Conservation (phyloP, 2,329 filamentous ascomycete species). For the Rachicladosporium sp. region DNA sequence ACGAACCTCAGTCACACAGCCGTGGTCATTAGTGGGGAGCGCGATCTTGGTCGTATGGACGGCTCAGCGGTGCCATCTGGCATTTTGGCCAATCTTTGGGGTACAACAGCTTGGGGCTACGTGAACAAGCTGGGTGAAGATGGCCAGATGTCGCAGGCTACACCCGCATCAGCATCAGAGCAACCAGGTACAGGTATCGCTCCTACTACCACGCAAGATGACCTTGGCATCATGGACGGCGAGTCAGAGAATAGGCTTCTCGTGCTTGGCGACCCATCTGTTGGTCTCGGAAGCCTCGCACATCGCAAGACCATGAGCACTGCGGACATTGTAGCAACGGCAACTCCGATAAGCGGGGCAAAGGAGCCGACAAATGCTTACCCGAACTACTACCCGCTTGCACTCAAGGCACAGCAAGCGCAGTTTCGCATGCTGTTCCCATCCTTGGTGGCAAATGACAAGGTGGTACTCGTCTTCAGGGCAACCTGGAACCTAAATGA, state of each 20-base stretch:
- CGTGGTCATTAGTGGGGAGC: constrained; percentile 70
- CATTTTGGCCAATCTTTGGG: constrained; percentile 89
- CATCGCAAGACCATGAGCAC: constrained; percentile 22
- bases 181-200: not conserved
- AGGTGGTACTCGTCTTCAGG: constrained; percentile 80
- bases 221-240: constrained; percentile 8
- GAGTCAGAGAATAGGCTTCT: too few species aligned
- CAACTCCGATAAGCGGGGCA: too few species aligned
- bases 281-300: not conserved
- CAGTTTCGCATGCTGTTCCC: constrained; percentile 92
- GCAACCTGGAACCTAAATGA: constrained; percentile 76
- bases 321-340: constrained; percentile 5
- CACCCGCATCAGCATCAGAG: not conserved
- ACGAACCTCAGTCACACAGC: constrained; percentile 81
- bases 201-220: constrained; percentile 7
- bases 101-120: constrained; percentile 69
- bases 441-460: constrained; percentile 61
- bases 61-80: constrained; percentile 67
- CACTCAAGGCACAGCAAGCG: constrained; percentile 63
- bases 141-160: constrained; percentile 20
- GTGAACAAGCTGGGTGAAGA: constrained; percentile 50
- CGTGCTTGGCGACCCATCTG: constrained; percentile 2
- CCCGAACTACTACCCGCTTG: constrained; percentile 65
- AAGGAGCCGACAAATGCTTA: constrained; percentile 41
- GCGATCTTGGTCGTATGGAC: constrained; percentile 50